phyloP scores from a whole-genome alignment of 257 asterid species.

The Eustoma russellianum region DNA sequence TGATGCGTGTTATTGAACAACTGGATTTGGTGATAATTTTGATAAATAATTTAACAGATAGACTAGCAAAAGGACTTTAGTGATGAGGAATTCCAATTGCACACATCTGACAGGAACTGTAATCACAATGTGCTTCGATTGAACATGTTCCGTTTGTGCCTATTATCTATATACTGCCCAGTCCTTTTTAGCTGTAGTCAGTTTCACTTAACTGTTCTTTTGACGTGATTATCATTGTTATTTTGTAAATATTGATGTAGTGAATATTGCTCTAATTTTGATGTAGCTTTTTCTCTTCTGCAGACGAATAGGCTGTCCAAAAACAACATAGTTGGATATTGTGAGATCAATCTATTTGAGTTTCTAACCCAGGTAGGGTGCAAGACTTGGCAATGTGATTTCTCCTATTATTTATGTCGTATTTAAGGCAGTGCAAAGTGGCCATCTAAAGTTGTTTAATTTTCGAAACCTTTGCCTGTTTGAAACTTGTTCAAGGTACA shows the following conservation, averaged over 20 bases:
- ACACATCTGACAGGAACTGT: too few species aligned
- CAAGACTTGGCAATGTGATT: neutral
- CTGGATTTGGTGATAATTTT: too few species aligned
- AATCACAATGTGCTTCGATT: too few species aligned
- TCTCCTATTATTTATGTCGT: neutral
- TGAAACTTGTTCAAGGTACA: too few species aligned
- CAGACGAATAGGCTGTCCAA: constrained; percentile 85
- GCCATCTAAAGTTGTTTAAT: too few species aligned
- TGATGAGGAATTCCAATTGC: neutral
- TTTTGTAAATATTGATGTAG: too few species aligned
- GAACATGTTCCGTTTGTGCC: too few species aligned
- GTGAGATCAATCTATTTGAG: constrained; percentile 86
- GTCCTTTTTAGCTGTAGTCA: neutral
- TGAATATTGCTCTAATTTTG: constrained; percentile 7
- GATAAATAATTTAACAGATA: neutral
- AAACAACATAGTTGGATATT: constrained; percentile 77
- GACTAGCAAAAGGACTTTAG: neutral
- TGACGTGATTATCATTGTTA: neutral
- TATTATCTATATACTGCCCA: neutral
- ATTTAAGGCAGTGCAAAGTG: too few species aligned
- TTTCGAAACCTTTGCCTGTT: too few species aligned
- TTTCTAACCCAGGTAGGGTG: constrained; percentile 63
- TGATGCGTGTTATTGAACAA: too few species aligned
- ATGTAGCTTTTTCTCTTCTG: constrained; percentile 25
- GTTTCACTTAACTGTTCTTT: neutral